Conservation (phyloP, 2,329 filamentous ascomycete species). For the Camptophora hylomeconis region DNA sequence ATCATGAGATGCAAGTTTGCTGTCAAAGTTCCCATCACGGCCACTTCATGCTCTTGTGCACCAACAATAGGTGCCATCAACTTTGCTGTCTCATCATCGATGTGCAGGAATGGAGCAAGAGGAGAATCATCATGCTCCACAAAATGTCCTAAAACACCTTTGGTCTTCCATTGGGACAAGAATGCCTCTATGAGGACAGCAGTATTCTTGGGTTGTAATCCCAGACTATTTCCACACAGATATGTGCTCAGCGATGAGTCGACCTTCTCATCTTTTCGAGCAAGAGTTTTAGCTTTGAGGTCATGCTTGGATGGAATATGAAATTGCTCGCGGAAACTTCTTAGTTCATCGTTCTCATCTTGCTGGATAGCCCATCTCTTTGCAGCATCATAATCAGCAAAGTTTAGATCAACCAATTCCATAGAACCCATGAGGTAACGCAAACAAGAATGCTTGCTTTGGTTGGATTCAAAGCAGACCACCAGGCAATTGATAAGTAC, state of each 20-base stretch:
- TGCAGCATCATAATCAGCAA: too few species aligned
- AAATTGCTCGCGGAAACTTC: constrained; percentile 55
- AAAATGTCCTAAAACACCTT: constrained; percentile 79
- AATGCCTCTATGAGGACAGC: constrained; percentile 56
- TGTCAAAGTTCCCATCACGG: constrained; percentile 79
- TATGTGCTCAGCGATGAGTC: constrained; percentile 46
- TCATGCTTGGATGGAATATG: constrained; percentile 63
- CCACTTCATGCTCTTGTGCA: constrained; percentile 58
- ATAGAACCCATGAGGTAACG: too few species aligned
- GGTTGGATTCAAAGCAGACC: too few species aligned
- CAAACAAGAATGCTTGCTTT: too few species aligned
- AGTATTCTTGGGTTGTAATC: constrained; percentile 63
- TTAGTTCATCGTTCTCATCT: constrained; percentile 49
- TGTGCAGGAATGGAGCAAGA: constrained; percentile 60
- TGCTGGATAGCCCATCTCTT: constrained; percentile 28
- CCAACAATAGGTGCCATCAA: constrained; percentile 64
- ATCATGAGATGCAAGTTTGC: constrained; percentile 70
- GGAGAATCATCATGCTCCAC: constrained; percentile 52
- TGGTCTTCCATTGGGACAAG: constrained; percentile 69
- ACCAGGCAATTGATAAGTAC: too few species aligned
- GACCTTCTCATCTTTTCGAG: constrained; percentile 22
- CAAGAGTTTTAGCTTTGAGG: constrained; percentile 49
- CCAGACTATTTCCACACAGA: constrained; percentile 81
- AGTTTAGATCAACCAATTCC: too few species aligned
- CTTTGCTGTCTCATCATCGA: constrained; percentile 60